Base-by-base conservation (phyloP, 176 grass and related monocot genomes). In the Puya raimondii region DNA sequence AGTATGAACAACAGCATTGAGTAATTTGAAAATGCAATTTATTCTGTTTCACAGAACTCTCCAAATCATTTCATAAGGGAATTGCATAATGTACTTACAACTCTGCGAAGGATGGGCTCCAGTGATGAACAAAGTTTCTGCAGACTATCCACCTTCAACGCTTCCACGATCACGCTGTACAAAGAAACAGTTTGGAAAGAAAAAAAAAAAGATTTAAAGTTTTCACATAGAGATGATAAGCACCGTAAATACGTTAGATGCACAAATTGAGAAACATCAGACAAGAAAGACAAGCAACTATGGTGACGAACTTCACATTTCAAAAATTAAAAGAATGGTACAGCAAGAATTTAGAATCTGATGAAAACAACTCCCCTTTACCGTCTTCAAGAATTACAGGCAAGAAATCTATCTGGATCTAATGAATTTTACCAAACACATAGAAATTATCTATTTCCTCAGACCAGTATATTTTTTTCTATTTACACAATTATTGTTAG, bases 91-190 rank as follows among this genome's bases (percentile, higher is more conserved):
- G 56, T 63, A 77, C 82, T 79, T 81, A 88, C 86, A 66, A 88
- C 86, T 88, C 82, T 88, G 59, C 86, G 86, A 71, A 88, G 86
- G 79, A 88, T 85, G 66, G 86, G 86, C 74, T 88, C 86, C 79
- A 88, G 56, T 58, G 86, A 85, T 52, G 86, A 88, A 82, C 86
- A 85, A 52, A 88, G 82, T 71, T 82, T 88, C 52, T 88, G 82
- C 18, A 88, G 71, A 76, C 86, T 82, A 79, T 88, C 86, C 79
- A 88, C 73, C 78, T 85, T 88, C 67, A 88, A 64, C 2, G 86
- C 86, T 81, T 88, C 86, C 23, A 88, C 86, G 79, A 88, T 79
- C 66, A 88, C 86, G 81, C 86, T 88, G 82, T 70, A 85, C 58
- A 72, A 47, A 73, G 50, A 84, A 12, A 56, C 15, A 77, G 9